Conservation (phyloP, 805 yeast genomes). For the Saccharomycopsis javanensis region DNA sequence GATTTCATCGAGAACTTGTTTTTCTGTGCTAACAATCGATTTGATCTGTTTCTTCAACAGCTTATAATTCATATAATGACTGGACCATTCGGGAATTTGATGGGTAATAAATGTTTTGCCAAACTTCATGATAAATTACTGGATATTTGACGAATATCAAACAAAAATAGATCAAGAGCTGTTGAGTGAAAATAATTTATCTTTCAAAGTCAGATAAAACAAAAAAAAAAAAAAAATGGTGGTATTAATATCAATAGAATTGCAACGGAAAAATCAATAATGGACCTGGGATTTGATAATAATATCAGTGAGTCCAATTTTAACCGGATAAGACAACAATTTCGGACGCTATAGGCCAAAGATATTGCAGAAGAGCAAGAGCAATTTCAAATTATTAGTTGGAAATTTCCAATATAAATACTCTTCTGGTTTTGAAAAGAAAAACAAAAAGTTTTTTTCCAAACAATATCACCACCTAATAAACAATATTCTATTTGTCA, state of each 20-base stretch:
- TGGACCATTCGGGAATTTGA: constrained; percentile 91
- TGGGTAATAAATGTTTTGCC: constrained; percentile 73
- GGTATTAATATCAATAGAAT: no score
- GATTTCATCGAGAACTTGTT: constrained; percentile 24
- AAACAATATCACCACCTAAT: neutral
- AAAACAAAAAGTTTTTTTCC: neutral
- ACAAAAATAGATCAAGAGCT: no score
- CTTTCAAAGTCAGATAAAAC: no score
- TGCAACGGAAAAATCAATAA: no score
- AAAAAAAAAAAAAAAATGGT: no score
- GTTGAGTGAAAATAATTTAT: no score
- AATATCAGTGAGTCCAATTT: no score
- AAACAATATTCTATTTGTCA: neutral
- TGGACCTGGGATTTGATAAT: no score
- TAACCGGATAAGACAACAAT: no score
- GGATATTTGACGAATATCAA: neutral
- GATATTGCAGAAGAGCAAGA: neutral
- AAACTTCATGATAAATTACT: constrained; percentile 47
- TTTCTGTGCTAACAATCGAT: constrained; percentile 40
- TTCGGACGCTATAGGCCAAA: no score
- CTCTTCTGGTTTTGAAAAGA: neutral
- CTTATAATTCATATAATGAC: constrained; percentile 77
- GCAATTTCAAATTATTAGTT: neutral
- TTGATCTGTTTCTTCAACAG: constrained; percentile 73
- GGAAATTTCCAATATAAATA: neutral